A percentile compares a stretch with the other conserved stretches of the same genome.
phyloP scores from a whole-genome alignment of 306 rosid genomes.

The Begonia fuchsioides region DNA sequence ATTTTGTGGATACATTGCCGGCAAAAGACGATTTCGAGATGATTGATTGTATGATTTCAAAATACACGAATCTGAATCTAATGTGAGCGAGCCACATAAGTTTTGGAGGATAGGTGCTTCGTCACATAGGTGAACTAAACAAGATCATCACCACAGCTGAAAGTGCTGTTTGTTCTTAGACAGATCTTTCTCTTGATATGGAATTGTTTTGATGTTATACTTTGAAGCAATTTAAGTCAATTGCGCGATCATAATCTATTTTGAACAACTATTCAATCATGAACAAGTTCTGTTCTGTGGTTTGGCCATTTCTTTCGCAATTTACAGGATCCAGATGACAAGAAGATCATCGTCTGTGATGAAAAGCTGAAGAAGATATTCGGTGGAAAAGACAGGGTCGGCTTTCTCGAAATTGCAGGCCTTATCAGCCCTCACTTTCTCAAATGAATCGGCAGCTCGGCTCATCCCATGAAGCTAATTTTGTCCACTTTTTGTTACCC shows the following conservation, averaged over 20 bases:
- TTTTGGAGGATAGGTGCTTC: no score
- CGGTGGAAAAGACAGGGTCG: slow-evolving; percentile 55
- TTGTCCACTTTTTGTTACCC: background rate
- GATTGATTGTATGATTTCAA: background rate
- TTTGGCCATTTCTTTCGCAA: slow-evolving; percentile 9
- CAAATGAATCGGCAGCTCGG: slow-evolving; percentile 14
- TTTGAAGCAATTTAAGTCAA: no score
- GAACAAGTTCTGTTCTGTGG: background rate
- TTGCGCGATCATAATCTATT: background rate
- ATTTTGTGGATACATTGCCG: no score
- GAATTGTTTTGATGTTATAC: background rate
- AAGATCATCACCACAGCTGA: no score
- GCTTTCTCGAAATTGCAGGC: slow-evolving; percentile 79
- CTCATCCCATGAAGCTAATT: background rate
- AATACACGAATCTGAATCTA: no score
- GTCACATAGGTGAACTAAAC: no score
- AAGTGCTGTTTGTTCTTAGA: no score
- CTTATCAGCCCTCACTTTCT: slow-evolving; percentile 79
- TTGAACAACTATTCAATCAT: background rate
- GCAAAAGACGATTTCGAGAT: no score
- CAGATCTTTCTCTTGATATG: no score
- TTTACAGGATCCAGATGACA: slow-evolving; percentile 64
- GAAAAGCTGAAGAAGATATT: slow-evolving; percentile 91
- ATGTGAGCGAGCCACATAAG: no score
- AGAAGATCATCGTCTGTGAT: slow-evolving; percentile 63